A percentile compares a stretch with the other conserved stretches of the same genome.
Conservation (phyloP, 2,329 filamentous ascomycete genomes). For the Cladophialophora yegresii region DNA sequence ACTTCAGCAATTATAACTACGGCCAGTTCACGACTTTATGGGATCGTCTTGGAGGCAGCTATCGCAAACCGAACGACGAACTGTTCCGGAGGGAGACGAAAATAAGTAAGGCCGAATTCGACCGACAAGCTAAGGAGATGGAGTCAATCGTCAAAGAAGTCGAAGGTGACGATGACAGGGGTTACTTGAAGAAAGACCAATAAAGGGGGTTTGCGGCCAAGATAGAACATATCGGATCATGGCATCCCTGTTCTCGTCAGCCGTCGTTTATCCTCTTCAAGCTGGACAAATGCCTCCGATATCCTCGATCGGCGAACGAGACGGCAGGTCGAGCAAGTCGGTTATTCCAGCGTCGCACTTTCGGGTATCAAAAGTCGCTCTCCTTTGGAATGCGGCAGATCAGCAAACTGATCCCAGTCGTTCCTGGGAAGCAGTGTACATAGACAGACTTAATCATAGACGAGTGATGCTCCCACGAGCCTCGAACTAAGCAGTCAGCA, state of each 20-base stretch:
- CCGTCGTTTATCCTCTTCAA: not conserved
- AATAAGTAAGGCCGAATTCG: conserved; percentile 79
- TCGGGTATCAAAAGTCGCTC: not conserved
- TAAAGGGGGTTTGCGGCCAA: conserved; percentile 5
- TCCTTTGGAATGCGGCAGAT: not conserved
- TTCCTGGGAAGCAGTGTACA: not conserved
- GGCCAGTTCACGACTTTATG: conserved; percentile 92
- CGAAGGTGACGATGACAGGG: conserved; percentile 57
- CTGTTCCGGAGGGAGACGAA: conserved; percentile 83
- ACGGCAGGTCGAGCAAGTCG: not conserved
- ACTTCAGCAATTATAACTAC: conserved; percentile 78
- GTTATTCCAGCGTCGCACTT: not conserved
- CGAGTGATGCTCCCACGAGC: not conserved
- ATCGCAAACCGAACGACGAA: conserved; percentile 80
- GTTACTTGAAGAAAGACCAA: conserved; percentile 40
- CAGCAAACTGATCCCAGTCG: not conserved
- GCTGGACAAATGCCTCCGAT: not conserved
- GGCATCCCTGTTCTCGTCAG: not conserved
- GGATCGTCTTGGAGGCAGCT: conserved; percentile 84
- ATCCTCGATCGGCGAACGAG: no score
- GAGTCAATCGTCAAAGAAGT: conserved; percentile 75
- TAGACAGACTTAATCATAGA: not conserved
- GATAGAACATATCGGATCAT: not conserved
- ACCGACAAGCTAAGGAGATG: conserved; percentile 73
- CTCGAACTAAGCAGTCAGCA: not conserved